Base-by-base conservation (phyloP, 805 yeast genomes). In the Blastobotrys peoriensis region DNA sequence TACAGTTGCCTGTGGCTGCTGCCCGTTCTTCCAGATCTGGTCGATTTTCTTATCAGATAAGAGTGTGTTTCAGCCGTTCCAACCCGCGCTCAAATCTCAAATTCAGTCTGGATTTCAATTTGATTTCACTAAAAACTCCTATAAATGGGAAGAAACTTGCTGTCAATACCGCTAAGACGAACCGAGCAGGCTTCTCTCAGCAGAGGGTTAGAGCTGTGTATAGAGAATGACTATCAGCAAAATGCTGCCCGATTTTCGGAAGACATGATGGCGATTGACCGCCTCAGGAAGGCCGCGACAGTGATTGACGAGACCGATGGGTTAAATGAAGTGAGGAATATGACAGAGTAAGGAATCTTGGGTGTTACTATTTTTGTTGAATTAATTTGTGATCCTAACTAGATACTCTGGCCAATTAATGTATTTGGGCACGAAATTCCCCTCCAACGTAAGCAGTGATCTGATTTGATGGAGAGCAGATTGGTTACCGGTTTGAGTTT, bases 111-210 rank as follows among this genome's bases (percentile, higher is more conserved):
- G n/a, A n/a, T n/a, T n/a, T n/a, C n/a, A n/a, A n/a, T n/a, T n/a
- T n/a, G n/a, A n/a, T n/a, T n/a, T n/a, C n/a, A n/a, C n/a, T 13
- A 25, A 25, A 25, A 25, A 25, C 30, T 9, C 16, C 25, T 13
- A 20, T 10, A 8, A 16, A 53, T 49, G 54, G 35, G 41, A 27
- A 53, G 58, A 37, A 76, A 77, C 47, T 59, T 79, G 33, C 57
- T 79, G 15, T 66, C 65, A 46, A 63, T 81, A 2, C 83, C 84
- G 0, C 65, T 71, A 17, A 65, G 82, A 39, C 66, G 68, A 43
- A 70, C 83, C 0, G 59, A 63, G 25, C 61, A 63, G 5, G 54
- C 73, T 2, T 70, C 70, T 40, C 50, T 80, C 4, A 70, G 67
- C 2, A 55, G 54, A 1, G 66, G 62, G 16, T 56, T 76, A 5